Evolutionary conservation across 2,329 filamentous ascomycete species (phyloP).

Genomic region (Verticillium dahliae): DNA sequence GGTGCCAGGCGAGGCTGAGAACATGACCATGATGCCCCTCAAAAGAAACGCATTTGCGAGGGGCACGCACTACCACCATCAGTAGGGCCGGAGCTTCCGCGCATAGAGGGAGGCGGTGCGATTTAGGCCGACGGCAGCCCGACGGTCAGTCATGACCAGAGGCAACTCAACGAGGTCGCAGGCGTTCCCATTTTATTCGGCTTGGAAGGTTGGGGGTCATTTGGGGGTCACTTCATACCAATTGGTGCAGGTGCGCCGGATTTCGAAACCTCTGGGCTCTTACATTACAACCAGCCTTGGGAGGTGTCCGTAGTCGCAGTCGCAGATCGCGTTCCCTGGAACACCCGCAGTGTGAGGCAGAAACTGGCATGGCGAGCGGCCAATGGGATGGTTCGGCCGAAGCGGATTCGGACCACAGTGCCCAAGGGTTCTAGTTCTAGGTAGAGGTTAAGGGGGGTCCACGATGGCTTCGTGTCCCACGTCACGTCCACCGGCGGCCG

Average conservation of each 20-base stretch:
- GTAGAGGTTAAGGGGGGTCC: neutral
- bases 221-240: too few relatives aligned
- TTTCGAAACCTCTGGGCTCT: too few relatives aligned
- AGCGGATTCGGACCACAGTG: constrained; percentile 13
- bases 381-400: constrained; percentile 10
- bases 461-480: neutral
- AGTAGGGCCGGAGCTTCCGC: neutral
- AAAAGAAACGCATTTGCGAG: neutral
- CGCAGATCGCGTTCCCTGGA: constrained; percentile 11
- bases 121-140: neutral
- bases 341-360: constrained; percentile 12
- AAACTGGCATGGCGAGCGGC: constrained; percentile 3
- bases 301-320: constrained; percentile 11
- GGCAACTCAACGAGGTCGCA: neutral
- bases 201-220: neutral
- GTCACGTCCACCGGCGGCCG: neutral
- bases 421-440: neutral
- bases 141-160: neutral
- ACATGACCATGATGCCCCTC: neutral
- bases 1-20: neutral
- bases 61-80: neutral
- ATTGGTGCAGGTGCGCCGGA: too few relatives aligned
- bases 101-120: neutral
- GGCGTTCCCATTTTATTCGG: neutral
- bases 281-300: neutral